Base-by-base conservation (phyloP, 2,329 filamentous ascomycete species). In the Colletotrichum siamense region DNA sequence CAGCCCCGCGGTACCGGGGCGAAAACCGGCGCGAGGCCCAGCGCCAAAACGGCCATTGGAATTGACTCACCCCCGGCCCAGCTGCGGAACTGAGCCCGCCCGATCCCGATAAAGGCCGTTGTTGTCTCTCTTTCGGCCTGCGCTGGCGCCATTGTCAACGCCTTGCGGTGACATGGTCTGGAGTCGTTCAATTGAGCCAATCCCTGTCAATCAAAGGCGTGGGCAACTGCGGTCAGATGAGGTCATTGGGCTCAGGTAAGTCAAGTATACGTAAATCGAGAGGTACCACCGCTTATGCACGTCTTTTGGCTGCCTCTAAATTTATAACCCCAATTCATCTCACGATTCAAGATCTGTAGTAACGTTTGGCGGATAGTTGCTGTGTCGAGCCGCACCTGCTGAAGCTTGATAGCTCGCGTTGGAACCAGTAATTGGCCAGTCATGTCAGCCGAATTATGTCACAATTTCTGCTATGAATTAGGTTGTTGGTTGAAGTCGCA, bases 1-100 rank as follows among this genome's bases (percentile, higher is more conserved):
- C 39, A 55, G 7, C 32, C 73, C 73, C 65, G 59, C 70, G 59
- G 39, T 44, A 62, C 71, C 65, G 65, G 66, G 71, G 64, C 74
- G 70, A 76, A 76, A 76, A 76, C 74, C 74, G 74, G 74, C 71
- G 65, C 59, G 74, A 71, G 71, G 57, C 63, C 70, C 59, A n/a
- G 4, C 44, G 44, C 44, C 44, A 52, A 52, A 52, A n/a, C 28
- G 57, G 61, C 36, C 61, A 32, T 10, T 55, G 44, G 10, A 15
- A 32, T 71, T 52, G 8, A 73, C 44, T 73, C 32, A 76, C 28
- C 26, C 59, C 49, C 22, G 22, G 44, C 44, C 3, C 36, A 13
- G 22, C 49, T 22, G 70, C 64, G 64, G 70, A 69, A 68, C 57
- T 28, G n/a, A 36, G 57, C n/a, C 70, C 70, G 64, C 34, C 6